A percentile compares a stretch with the other conserved stretches of the same genome.
phyloP scores from a whole-genome alignment of 1,284 basidiomycete species.

The Irpex sp. region DNA sequence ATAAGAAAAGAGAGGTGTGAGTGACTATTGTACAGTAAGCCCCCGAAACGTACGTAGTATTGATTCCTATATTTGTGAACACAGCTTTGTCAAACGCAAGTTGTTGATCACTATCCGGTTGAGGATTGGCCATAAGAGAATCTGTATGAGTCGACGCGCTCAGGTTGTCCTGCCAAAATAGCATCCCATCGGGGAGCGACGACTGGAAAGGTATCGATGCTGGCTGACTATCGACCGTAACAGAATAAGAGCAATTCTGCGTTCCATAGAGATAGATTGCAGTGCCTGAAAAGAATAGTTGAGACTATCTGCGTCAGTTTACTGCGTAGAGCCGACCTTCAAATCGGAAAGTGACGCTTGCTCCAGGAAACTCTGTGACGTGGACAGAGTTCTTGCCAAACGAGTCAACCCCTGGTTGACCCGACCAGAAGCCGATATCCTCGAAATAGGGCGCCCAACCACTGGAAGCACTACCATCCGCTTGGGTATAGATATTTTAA shows the following conservation, averaged over 20 bases:
- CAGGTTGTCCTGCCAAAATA: conserved; percentile 8
- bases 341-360: conserved; percentile 8
- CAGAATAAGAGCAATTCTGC: conserved; percentile 9
- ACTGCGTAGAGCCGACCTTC: background rate
- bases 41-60: conserved; percentile 2
- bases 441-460: conserved; percentile 7
- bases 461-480: conserved; percentile 1
- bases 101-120: background rate
- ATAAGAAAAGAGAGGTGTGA: background rate
- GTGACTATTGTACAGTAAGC: background rate
- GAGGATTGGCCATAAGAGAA: conserved; percentile 5
- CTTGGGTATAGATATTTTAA: background rate
- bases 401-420: background rate
- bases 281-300: background rate
- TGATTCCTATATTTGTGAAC: conserved; percentile 7
- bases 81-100: conserved; percentile 8
- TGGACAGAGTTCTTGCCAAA: conserved; percentile 3
- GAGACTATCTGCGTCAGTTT: background rate
- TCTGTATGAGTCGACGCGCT: conserved; percentile 2
- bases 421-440: background rate
- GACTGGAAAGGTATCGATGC: background rate
- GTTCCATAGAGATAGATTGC: conserved; percentile 11
- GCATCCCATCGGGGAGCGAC: background rate
- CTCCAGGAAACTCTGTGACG: conserved; percentile 6
- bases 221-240: conserved; percentile 8